These are phyloP conservation scores for Leccinum fibrillosum DNA, from an alignment of 768 basidiomycete species.

Conservation along the genomic window DNA sequence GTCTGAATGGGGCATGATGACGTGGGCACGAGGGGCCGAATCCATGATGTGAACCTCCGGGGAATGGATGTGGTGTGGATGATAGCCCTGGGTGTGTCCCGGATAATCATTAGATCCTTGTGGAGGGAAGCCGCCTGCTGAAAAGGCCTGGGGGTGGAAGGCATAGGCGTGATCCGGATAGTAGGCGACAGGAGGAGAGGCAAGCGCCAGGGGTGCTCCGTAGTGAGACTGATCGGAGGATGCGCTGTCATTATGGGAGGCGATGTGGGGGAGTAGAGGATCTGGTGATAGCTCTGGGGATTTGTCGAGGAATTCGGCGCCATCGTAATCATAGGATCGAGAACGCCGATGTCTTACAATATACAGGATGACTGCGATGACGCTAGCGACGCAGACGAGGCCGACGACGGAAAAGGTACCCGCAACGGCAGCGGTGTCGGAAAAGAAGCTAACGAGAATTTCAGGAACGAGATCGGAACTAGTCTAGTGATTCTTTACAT, in stretches of 20 bases:
- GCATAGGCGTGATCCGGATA: conserved; percentile 22
- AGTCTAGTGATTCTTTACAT: not conserved
- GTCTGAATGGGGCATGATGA: conserved; percentile 18
- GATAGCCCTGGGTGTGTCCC: conserved; percentile 9
- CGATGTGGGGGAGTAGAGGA: conserved; percentile 8
- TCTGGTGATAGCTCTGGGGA: conserved; percentile 5
- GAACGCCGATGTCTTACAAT: conserved; percentile 31
- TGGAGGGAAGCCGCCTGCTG: conserved; percentile 5
- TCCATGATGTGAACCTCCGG: conserved; percentile 19
- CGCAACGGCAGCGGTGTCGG: conserved; percentile 45
- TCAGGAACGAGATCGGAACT: not conserved
- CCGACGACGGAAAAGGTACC: conserved; percentile 43
- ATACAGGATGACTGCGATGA: conserved; percentile 29
- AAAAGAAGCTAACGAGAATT: conserved; percentile 38
- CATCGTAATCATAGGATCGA: conserved; percentile 20
- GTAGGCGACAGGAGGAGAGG: conserved; percentile 17
- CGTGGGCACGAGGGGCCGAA: not conserved
- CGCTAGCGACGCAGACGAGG: conserved; percentile 31
- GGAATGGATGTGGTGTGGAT: conserved; percentile 25
- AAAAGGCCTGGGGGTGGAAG: conserved; percentile 9
- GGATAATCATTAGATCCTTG: not conserved
- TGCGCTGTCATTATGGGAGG: conserved; percentile 13
- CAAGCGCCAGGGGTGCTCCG: conserved; percentile 10
- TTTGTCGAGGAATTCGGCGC: conserved; percentile 29
- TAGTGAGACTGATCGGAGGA: conserved; percentile 25